Evolutionary conservation across 106 monocot species (phyloP).

Genomic region (Dioscorea alata): DNA sequence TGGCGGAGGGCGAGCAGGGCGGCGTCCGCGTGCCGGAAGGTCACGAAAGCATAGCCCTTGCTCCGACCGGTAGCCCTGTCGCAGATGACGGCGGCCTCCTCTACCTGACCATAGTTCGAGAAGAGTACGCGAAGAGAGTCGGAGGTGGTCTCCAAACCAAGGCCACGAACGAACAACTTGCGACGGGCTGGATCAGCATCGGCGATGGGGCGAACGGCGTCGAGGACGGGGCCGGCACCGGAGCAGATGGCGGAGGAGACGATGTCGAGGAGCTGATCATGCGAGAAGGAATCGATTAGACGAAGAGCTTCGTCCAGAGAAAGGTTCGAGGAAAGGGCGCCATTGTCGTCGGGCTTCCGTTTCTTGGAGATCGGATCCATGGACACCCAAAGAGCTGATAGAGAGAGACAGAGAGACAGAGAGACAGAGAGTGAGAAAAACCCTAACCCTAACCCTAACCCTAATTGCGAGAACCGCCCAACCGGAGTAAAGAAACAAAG

Average conservation of each 20-base stretch:
- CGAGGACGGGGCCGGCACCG: not conserved
- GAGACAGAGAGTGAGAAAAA: no score
- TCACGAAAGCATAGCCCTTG: constrained; percentile 39
- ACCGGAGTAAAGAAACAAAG: no score
- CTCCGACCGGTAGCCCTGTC: constrained; percentile 21
- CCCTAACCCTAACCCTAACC: constrained; percentile 4
- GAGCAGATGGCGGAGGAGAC: not conserved
- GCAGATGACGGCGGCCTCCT: constrained; percentile 18
- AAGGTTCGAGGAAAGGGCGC: not conserved
- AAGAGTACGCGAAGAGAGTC: constrained; percentile 18
- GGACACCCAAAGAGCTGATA: not conserved
- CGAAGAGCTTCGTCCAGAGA: not conserved
- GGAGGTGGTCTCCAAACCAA: constrained; percentile 21
- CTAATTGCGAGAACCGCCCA: not conserved
- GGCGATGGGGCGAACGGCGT: constrained; percentile 3
- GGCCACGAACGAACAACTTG: constrained; percentile 32
- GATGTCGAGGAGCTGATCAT: constrained; percentile 6
- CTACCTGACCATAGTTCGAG: constrained; percentile 17
- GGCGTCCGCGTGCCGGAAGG: constrained; percentile 17
- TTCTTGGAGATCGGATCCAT: not conserved
- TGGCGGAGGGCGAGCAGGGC: constrained; percentile 15
- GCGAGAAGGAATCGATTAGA: not conserved
- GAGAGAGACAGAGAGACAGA: not conserved
- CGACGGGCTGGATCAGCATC: constrained; percentile 19
- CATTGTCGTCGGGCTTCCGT: not conserved